phyloP scores from a whole-genome alignment of 2,329 filamentous ascomycete genomes.

The Colletotrichum sp. region DNA sequence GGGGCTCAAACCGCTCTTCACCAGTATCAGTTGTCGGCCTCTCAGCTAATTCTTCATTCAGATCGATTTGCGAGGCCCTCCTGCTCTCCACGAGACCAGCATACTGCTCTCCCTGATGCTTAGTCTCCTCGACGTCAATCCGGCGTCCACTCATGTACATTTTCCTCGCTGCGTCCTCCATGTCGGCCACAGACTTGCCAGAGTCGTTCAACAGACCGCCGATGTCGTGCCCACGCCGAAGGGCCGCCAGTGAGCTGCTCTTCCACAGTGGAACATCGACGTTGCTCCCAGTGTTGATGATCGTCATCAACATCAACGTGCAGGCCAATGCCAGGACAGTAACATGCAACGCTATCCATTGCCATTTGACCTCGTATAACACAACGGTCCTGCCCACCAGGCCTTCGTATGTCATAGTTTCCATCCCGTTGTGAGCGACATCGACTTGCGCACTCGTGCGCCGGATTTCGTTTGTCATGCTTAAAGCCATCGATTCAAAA shows the following conservation, averaged over 20 bases:
- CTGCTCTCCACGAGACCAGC: fast-evolving
- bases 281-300: background rate
- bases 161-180: slow-evolving; percentile 5
- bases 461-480: slow-evolving; percentile 11
- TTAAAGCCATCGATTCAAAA: background rate
- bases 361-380: slow-evolving; percentile 3
- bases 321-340: background rate
- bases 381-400: background rate
- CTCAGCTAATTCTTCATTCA: too few relatives aligned
- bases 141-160: background rate
- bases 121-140: background rate
- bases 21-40: background rate
- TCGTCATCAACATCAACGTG: background rate
- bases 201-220: background rate
- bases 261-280: background rate
- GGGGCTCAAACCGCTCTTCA: too few relatives aligned
- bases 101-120: background rate
- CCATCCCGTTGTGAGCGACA: background rate
- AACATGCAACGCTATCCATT: slow-evolving; percentile 3
- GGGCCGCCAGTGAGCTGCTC: slow-evolving; percentile 4
- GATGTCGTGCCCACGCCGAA: background rate
- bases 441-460: background rate
- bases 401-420: background rate
- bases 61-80: background rate
- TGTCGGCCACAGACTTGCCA: slow-evolving; percentile 3